Conservation (phyloP, 1,139 yeast species). For the Waltiozyma sp. region DNA sequence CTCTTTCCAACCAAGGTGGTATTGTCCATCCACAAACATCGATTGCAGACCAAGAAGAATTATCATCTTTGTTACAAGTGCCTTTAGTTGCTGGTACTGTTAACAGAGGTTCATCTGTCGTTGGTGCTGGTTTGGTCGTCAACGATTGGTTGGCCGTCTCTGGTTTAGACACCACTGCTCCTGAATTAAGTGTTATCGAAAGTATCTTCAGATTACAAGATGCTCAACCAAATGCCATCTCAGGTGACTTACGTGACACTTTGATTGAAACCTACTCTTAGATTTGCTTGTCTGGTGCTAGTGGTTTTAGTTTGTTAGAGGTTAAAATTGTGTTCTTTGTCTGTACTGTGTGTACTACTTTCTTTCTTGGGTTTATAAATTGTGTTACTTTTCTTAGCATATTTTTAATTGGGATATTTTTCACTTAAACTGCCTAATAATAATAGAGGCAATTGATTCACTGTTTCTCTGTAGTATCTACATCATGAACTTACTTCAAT, state of each 20-base stretch:
- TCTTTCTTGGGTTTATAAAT: background rate
- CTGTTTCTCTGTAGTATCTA: too few relatives aligned
- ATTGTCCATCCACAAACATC: conserved; percentile 96
- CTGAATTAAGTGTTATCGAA: conserved; percentile 93
- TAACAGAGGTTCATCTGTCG: conserved; percentile 94
- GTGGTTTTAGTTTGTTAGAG: background rate
- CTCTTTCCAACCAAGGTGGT: conserved; percentile 95
- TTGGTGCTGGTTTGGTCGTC: conserved; percentile 98
- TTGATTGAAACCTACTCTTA: conserved; percentile 72
- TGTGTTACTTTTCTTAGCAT: background rate
- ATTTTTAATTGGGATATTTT: conserved; percentile 1
- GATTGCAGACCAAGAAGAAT: conserved; percentile 95
- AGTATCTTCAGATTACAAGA: conserved; percentile 89
- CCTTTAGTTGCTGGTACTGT: conserved; percentile 98
- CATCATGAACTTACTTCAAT: too few relatives aligned
- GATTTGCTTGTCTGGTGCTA: background rate
- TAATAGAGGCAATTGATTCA: too few relatives aligned
- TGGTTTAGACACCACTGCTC: conserved; percentile 97
- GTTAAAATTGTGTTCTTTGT: background rate
- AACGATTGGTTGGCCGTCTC: conserved; percentile 97
- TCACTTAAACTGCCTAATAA: too few relatives aligned
- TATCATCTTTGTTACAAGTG: conserved; percentile 88
- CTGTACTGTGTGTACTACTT: background rate
- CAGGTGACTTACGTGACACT: conserved; percentile 80
- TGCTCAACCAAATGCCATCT: conserved; percentile 75